A percentile compares a stretch with the other conserved stretches of the same genome.
Conservation (phyloP, 2,329 filamentous ascomycete species). For the Amesomyces nigricolor region DNA sequence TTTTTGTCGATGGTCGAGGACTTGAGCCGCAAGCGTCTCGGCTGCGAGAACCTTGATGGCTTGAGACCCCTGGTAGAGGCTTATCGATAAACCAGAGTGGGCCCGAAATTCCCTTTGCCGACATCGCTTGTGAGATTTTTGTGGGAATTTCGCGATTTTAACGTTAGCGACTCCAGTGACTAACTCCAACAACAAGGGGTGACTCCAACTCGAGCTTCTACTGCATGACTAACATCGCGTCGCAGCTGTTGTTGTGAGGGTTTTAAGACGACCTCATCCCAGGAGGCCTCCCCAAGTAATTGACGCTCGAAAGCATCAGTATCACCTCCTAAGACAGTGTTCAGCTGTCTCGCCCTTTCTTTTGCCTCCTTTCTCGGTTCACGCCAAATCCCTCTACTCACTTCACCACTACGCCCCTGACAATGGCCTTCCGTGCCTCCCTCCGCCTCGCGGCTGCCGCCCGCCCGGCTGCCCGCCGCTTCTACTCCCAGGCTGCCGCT, state of each 20-base stretch:
- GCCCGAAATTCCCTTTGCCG: conserved; percentile 8
- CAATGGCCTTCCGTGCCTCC: conserved; percentile 38
- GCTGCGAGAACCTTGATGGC: conserved; percentile 16
- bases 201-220: not conserved
- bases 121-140: conserved; percentile 15
- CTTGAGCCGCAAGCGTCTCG: too few relatives aligned
- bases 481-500: conserved; percentile 34
- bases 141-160: not conserved
- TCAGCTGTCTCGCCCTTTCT: not conserved
- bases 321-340: not conserved
- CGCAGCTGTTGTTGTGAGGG: not conserved
- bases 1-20: too few relatives aligned
- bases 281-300: not conserved
- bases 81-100: conserved; percentile 18
- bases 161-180: not conserved
- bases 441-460: conserved; percentile 31
- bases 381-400: too few relatives aligned
- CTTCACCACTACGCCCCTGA: not conserved
- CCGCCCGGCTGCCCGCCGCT: conserved; percentile 23
- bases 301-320: not conserved
- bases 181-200: not conserved
- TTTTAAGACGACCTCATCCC: not conserved
- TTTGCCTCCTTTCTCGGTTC: too few relatives aligned
- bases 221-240: conserved; percentile 1
- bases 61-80: not conserved